These are phyloP conservation scores for Malassezia dermatis DNA, from an alignment of 1,284 basidiomycete genomes.

Conservation along the genomic window DNA sequence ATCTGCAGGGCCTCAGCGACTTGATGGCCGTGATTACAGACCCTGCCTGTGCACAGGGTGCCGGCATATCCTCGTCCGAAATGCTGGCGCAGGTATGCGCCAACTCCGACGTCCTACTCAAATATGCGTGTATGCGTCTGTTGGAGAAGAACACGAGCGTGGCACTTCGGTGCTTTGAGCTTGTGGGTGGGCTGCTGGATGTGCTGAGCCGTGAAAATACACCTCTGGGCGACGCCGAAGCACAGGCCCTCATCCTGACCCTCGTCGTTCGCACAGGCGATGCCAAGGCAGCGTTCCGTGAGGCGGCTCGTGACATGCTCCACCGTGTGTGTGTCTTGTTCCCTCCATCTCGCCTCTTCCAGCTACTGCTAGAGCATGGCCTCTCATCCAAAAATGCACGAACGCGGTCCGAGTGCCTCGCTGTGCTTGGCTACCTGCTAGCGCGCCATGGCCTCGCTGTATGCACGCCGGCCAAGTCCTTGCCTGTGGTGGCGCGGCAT, in stretches of 20 bases:
- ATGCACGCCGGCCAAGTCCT: conserved; percentile 62
- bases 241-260: conserved; percentile 76
- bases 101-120: conserved; percentile 82
- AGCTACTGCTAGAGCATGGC: conserved; percentile 53
- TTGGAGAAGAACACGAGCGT: conserved; percentile 90
- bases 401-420: conserved; percentile 71
- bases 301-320: conserved; percentile 52
- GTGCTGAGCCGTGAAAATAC: conserved; percentile 64
- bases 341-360: conserved; percentile 79
- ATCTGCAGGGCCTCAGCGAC: conserved; percentile 63
- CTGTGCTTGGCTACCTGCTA: conserved; percentile 67
- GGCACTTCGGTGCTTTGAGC: conserved; percentile 76
- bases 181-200: conserved; percentile 66
- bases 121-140: conserved; percentile 82
- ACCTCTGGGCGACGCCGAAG: conserved; percentile 78
- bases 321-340: conserved; percentile 51
- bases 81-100: conserved; percentile 60
- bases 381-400: conserved; percentile 79
- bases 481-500: conserved; percentile 67
- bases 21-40: conserved; percentile 65
- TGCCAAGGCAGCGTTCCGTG: conserved; percentile 50
- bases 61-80: conserved; percentile 55
- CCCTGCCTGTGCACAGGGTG: conserved; percentile 56
- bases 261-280: conserved; percentile 61
- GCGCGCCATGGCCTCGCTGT: conserved; percentile 72